Conservation (phyloP, 148 eudicot genomes). For the Hydrangea macrophylla region DNA sequence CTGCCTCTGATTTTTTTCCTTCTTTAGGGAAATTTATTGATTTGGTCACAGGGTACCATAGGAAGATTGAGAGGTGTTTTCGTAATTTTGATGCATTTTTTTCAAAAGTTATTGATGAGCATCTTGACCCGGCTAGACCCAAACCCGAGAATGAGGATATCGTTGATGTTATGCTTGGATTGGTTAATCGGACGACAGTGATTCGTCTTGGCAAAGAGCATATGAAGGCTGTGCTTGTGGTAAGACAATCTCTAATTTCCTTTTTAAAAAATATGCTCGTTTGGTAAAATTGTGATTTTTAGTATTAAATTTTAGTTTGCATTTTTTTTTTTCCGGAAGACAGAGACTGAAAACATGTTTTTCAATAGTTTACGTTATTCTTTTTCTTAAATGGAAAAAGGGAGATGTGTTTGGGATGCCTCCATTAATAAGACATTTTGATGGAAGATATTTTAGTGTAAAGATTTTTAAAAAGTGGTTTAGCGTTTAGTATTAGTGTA, state of each 20-base stretch:
- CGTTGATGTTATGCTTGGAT: neutral
- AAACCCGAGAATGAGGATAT: neutral
- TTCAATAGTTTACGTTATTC: too few species aligned
- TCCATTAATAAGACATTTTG: too few species aligned
- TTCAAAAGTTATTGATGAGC: neutral
- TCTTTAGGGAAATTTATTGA: conserved; percentile 3
- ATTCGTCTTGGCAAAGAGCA: neutral
- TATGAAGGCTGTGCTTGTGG: conserved; percentile 1
- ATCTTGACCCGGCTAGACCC: neutral
- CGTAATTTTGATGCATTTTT: conserved; percentile 3
- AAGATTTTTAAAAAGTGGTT: too few species aligned
- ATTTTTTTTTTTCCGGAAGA: too few species aligned
- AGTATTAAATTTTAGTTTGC: too few species aligned
- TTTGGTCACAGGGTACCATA: neutral
- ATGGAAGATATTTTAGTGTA: too few species aligned
- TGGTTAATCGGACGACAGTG: neutral
- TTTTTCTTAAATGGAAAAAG: too few species aligned
- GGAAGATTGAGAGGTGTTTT: conserved; percentile 8
- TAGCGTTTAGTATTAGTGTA: too few species aligned
- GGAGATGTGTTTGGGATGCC: too few species aligned
- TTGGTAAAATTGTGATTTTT: too few species aligned
- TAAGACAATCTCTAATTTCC: neutral
- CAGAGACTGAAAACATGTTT: too few species aligned
- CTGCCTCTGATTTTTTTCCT: conserved; percentile 1
- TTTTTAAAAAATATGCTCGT: too few species aligned